These are phyloP conservation scores for Setaria italica DNA, from an alignment of 202 grass and related monocot species.

Conservation along the genomic window DNA sequence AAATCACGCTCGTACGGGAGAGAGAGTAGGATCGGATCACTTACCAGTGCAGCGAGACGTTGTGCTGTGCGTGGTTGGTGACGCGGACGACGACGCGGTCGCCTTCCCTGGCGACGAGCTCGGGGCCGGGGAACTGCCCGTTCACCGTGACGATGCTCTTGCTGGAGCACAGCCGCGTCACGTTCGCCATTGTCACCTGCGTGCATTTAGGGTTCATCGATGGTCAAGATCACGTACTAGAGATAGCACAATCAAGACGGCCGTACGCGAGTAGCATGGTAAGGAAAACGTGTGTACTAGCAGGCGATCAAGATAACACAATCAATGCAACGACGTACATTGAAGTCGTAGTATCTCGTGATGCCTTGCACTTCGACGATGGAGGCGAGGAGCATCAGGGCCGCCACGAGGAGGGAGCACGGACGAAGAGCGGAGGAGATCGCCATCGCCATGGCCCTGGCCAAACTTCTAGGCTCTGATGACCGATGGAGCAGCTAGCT, in stretches of 20 bases:
- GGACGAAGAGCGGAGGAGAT: constrained; percentile 38
- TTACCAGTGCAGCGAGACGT: constrained; percentile 84
- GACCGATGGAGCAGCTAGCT: constrained; percentile 13
- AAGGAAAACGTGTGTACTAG: neutral
- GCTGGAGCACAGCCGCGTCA: constrained; percentile 68
- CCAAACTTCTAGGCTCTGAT: neutral
- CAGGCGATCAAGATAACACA: neutral
- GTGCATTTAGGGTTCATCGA: neutral
- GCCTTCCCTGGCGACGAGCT: constrained; percentile 73
- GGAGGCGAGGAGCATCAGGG: constrained; percentile 48
- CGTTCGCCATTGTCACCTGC: constrained; percentile 85
- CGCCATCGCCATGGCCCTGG: constrained; percentile 29
- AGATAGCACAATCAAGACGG: neutral
- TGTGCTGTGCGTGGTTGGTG: constrained; percentile 74
- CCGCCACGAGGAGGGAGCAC: constrained; percentile 47
- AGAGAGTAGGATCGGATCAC: neutral
- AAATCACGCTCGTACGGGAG: neutral
- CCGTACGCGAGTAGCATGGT: neutral
- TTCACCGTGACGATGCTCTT: constrained; percentile 80
- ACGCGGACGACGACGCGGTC: constrained; percentile 75
- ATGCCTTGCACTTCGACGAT: constrained; percentile 44
- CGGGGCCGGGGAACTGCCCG: constrained; percentile 63
- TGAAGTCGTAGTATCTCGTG: constrained; percentile 74
- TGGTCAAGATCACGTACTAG: neutral
- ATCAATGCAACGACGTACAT: constrained; percentile 41